Percentiles rank a stretch among this genome's conserved stretches.
Evolutionary conservation across 768 basidiomycete genomes (phyloP).

Genomic region (Mycena indigotica): DNA sequence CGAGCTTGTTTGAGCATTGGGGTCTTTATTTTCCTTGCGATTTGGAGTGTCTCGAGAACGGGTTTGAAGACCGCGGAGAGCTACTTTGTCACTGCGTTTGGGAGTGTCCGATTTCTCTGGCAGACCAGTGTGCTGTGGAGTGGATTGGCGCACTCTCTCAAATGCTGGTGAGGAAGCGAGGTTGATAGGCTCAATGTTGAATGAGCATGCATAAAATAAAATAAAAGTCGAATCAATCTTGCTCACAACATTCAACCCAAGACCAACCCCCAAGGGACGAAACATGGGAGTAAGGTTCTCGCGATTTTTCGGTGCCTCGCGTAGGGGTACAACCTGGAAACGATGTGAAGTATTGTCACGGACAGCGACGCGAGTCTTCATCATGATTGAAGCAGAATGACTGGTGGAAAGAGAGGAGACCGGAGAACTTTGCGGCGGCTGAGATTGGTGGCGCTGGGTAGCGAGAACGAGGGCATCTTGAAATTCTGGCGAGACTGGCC

Average conservation of each 20-base stretch:
- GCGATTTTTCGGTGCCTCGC: constrained; percentile 34
- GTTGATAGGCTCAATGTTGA: not conserved
- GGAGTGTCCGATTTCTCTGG: not conserved
- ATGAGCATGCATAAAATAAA: not conserved
- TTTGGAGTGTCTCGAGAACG: constrained; percentile 14
- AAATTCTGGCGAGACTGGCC: constrained; percentile 23
- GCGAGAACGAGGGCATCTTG: constrained; percentile 21
- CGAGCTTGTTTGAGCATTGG: not conserved
- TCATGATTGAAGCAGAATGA: constrained; percentile 32
- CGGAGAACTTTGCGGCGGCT: constrained; percentile 4
- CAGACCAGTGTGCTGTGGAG: not conserved
- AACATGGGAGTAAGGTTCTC: constrained; percentile 18
- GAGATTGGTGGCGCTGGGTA: constrained; percentile 17
- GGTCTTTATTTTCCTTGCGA: constrained; percentile 18
- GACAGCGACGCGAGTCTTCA: constrained; percentile 49
- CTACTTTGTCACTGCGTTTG: constrained; percentile 2
- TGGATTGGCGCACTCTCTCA: constrained; percentile 16
- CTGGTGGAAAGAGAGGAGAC: not conserved
- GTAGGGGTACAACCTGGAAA: constrained; percentile 46
- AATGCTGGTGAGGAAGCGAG: not conserved
- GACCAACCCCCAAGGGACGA: constrained; percentile 12
- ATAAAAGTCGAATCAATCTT: not conserved
- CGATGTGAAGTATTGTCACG: constrained; percentile 46
- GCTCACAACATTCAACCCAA: constrained; percentile 16
- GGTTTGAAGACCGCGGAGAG: constrained; percentile 13